phyloP scores from a whole-genome alignment of 768 basidiomycete species.

The Mrakia blollopis region DNA sequence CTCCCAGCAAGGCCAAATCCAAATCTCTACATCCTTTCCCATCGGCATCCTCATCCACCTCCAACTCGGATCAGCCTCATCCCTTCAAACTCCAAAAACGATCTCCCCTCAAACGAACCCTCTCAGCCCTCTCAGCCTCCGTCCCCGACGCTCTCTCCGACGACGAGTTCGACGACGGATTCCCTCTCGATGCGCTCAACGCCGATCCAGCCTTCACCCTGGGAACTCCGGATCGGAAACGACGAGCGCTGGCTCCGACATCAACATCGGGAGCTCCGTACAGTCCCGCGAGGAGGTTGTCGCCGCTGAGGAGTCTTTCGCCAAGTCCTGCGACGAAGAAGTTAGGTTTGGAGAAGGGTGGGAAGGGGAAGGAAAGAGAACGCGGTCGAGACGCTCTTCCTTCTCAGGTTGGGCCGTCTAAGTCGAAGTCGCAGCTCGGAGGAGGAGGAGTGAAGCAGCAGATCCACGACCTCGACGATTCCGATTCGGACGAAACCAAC shows the following conservation, averaged over 20 bases:
- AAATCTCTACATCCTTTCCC: background rate
- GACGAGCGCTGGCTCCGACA: background rate
- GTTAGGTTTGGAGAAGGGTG: background rate
- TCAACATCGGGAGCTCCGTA: background rate
- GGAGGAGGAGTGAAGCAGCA: background rate
- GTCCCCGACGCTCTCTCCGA: background rate
- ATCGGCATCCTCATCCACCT: background rate
- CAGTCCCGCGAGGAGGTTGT: background rate
- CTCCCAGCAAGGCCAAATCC: background rate
- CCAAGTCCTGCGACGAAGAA: background rate
- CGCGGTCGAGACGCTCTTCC: background rate
- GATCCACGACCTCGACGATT: background rate
- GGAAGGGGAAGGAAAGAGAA: background rate
- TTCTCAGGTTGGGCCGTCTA: background rate
- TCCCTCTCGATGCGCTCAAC: background rate
- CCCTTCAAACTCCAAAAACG: conserved; percentile 15
- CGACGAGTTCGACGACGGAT: background rate
- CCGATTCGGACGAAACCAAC: background rate
- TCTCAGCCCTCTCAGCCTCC: background rate
- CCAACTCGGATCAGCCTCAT: background rate
- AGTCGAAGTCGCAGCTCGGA: background rate
- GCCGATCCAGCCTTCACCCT: background rate
- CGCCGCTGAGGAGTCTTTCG: background rate
- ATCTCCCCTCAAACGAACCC: background rate
- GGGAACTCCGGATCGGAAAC: background rate